Evolutionary conservation across 176 grass and related monocot genomes (phyloP), one percentile per base, ranked within the genome.

Genomic region (Elaeis guineensis): DNA sequence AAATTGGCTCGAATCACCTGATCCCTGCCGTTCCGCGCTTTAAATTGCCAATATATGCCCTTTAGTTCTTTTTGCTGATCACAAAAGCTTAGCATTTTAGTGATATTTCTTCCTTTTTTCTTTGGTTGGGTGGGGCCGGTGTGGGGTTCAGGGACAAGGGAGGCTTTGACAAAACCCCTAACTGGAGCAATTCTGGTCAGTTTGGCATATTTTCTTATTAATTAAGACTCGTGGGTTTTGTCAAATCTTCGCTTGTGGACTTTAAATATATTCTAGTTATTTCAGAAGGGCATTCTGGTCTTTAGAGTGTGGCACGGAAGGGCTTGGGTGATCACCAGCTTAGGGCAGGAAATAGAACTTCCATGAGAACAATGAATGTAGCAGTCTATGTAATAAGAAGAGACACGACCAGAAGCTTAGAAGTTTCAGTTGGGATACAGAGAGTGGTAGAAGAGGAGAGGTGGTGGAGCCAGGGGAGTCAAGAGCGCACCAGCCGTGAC

Each of bases 401-500:
- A 24, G 17, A 59, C 67, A 72, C 62, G 59, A 55, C 21, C 63
- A 79, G 62, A 5, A 67, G 59, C 58, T 11, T 8, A 35, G 32
- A 11, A 35, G 32, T 35, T 44, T 44, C 3, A 44, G 35, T 44
- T 14, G 35, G 35, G 35, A 44, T 44, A 44, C 2, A 9, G 1
- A 4, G 4, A 26, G 25, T 5, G 25, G 25, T 4, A 2, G 35
- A 2, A 44, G 8, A 44, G 35, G 14, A 11, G 9, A 14, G 35
- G 64, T 70, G 69, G 76, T n/a, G n/a, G n/a, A n/a, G n/a, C n/a
- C n/a, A 78, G 78, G 77, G 72, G 72, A 92, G 94, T 98, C 94
- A 98, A 98, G 94, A 98, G 81, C 88, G 94, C 90, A 98, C 84
- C 94, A 92, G 76, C 73, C 73, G 78, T 91, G 84, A 92, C 88